Conservation (phyloP, 2,329 filamentous ascomycete genomes). For the Saccharata proteae region DNA sequence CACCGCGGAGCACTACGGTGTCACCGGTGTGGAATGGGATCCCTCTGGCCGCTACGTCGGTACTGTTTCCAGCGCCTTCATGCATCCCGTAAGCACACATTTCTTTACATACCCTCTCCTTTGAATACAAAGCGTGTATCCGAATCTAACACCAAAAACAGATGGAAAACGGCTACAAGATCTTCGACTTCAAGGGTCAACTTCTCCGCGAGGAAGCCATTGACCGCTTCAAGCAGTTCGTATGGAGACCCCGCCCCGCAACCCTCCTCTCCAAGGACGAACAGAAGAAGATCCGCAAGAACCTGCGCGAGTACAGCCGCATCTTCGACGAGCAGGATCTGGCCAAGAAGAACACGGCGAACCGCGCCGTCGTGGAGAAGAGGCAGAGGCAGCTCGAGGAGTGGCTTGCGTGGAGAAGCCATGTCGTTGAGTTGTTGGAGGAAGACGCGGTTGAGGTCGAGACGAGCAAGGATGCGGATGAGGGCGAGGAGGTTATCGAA, state of each 20-base stretch:
- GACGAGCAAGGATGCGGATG: constrained; percentile 36
- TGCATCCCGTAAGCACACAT: constrained; percentile 64
- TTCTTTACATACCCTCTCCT: too few species aligned
- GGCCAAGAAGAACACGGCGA: constrained; percentile 84
- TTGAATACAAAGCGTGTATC: not conserved
- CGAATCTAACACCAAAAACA: constrained; percentile 25
- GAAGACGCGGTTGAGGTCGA: constrained; percentile 48
- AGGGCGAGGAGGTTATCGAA: constrained; percentile 45
- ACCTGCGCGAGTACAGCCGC: constrained; percentile 90
- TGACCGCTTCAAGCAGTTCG: constrained; percentile 96
- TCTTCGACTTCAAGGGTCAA: constrained; percentile 93
- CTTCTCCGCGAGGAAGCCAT: constrained; percentile 80
- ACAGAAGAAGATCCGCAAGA: constrained; percentile 96
- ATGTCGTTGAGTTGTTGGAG: constrained; percentile 55
- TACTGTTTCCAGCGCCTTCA: constrained; percentile 89
- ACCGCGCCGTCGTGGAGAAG: constrained; percentile 84
- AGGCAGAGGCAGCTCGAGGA: constrained; percentile 73
- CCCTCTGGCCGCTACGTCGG: constrained; percentile 90
- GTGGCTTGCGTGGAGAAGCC: constrained; percentile 75
- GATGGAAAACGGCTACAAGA: constrained; percentile 99
- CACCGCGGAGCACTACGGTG: constrained; percentile 87
- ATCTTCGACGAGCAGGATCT: constrained; percentile 92
- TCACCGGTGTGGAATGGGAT: constrained; percentile 97
- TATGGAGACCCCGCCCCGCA: constrained; percentile 83
- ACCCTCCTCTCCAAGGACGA: constrained; percentile 94